Percentiles rank a stretch among this genome's conserved stretches.
These are phyloP conservation scores for Corrigiola litoralis DNA, from an alignment of 179 eudicot genomes.

Conservation along the genomic window DNA sequence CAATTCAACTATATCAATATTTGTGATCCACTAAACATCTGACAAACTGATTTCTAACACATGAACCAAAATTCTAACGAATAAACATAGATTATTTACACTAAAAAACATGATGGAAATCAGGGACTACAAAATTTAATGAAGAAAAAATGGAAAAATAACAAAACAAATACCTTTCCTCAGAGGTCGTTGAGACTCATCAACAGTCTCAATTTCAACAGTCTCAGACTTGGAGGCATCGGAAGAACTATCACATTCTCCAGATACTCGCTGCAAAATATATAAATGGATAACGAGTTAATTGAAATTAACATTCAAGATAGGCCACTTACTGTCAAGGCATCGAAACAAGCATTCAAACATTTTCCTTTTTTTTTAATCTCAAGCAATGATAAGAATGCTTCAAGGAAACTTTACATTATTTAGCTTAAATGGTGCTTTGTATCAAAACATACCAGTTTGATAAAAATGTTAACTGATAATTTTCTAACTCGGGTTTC, in stretches of 20 bases:
- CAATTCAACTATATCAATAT: too few relatives aligned
- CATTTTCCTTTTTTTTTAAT: too few relatives aligned
- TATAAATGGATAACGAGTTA: slow-evolving; percentile 3
- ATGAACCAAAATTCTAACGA: too few relatives aligned
- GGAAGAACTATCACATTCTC: slow-evolving; percentile 70
- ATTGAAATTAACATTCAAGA: background rate
- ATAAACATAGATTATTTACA: background rate
- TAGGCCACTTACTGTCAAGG: background rate
- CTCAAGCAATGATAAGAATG: too few relatives aligned
- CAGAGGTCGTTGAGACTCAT: slow-evolving; percentile 41
- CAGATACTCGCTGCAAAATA: slow-evolving; percentile 55
- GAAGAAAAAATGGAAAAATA: background rate
- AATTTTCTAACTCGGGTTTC: too few relatives aligned
- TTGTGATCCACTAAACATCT: too few relatives aligned
- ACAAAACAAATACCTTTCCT: slow-evolving; percentile 51
- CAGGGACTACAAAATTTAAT: too few relatives aligned
- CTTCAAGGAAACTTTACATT: too few relatives aligned
- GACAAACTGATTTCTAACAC: too few relatives aligned
- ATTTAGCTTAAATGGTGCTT: too few relatives aligned
- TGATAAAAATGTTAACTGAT: too few relatives aligned
- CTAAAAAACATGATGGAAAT: background rate
- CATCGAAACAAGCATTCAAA: background rate
- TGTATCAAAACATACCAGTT: too few relatives aligned
- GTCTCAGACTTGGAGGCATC: slow-evolving; percentile 53
- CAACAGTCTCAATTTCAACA: slow-evolving; percentile 37